These are phyloP conservation scores for Rhizopogon hawkerae DNA, from an alignment of 1,284 basidiomycete species.

Conservation along the genomic window DNA sequence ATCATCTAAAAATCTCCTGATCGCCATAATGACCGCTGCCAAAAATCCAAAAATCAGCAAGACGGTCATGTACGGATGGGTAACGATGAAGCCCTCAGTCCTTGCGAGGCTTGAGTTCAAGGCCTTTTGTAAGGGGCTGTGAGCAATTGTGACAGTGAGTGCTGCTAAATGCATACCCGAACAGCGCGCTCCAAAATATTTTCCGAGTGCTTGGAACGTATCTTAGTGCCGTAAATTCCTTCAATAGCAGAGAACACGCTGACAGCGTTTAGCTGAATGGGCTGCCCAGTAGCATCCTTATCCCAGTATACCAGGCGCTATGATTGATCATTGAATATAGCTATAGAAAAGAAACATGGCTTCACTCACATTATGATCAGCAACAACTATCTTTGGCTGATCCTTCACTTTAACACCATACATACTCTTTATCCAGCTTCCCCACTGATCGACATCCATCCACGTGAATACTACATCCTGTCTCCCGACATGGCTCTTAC, in stretches of 20 bases:
- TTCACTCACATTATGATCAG: slow-evolving; percentile 67
- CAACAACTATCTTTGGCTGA: slow-evolving; percentile 58
- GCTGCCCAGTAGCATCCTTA: slow-evolving; percentile 40
- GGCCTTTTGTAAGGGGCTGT: slow-evolving; percentile 5
- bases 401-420: slow-evolving; percentile 53
- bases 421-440: slow-evolving; percentile 80
- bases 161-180: slow-evolving; percentile 39
- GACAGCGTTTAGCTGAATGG: slow-evolving; percentile 46
- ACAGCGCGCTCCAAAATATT: slow-evolving; percentile 61
- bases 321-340: slow-evolving; percentile 7
- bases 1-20: slow-evolving; percentile 15
- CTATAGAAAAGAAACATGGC: neutral
- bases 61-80: slow-evolving; percentile 19
- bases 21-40: slow-evolving; percentile 8
- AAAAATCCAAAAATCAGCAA: slow-evolving; percentile 11
- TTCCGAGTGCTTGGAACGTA: slow-evolving; percentile 59
- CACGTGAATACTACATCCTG: slow-evolving; percentile 74
- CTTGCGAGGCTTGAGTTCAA: slow-evolving; percentile 13
- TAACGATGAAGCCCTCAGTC: slow-evolving; percentile 9
- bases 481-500: slow-evolving; percentile 26
- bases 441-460: slow-evolving; percentile 79
- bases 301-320: slow-evolving; percentile 67
- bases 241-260: slow-evolving; percentile 68
- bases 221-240: slow-evolving; percentile 49
- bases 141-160: neutral